Conservation (phyloP, 1,284 basidiomycete genomes). For the Crepidotus sp. region DNA sequence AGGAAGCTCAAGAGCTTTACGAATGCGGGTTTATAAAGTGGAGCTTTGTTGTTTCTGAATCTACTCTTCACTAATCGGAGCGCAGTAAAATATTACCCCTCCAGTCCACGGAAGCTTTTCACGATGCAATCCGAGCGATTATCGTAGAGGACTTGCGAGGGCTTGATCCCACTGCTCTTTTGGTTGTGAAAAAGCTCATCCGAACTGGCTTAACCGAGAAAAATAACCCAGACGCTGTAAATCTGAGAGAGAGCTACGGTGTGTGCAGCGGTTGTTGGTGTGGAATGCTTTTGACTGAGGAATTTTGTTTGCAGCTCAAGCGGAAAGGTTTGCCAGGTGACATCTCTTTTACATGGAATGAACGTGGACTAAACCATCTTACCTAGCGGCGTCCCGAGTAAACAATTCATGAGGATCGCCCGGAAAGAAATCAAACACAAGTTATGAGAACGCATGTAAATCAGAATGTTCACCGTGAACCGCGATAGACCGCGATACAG, state of each 20-base stretch:
- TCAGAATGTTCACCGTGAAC: no score
- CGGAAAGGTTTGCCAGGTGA: constrained; percentile 39
- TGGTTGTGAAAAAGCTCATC: constrained; percentile 47
- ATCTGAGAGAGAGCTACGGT: constrained; percentile 61
- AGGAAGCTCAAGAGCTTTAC: constrained; percentile 48
- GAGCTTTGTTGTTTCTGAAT: constrained; percentile 10
- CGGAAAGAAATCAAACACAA: constrained; percentile 29
- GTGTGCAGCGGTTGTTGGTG: constrained; percentile 16
- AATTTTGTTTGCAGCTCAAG: constrained; percentile 35
- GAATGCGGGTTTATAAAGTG: constrained; percentile 61
- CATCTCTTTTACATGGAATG: neutral
- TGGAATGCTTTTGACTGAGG: neutral
- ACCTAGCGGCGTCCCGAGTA: constrained; percentile 40
- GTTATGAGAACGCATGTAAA: no score
- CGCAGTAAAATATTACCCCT: constrained; percentile 51
- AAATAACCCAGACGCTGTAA: constrained; percentile 56
- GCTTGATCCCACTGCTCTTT: constrained; percentile 45
- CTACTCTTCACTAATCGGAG: neutral
- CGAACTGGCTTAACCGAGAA: constrained; percentile 49
- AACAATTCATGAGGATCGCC: constrained; percentile 50
- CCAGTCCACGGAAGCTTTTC: constrained; percentile 45
- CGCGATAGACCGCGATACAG: no score
- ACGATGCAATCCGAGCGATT: constrained; percentile 38
- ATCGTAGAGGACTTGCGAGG: constrained; percentile 45
- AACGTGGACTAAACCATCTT: neutral